phyloP scores from a whole-genome alignment of 306 rosid genomes.

The Rosa rugosa region DNA sequence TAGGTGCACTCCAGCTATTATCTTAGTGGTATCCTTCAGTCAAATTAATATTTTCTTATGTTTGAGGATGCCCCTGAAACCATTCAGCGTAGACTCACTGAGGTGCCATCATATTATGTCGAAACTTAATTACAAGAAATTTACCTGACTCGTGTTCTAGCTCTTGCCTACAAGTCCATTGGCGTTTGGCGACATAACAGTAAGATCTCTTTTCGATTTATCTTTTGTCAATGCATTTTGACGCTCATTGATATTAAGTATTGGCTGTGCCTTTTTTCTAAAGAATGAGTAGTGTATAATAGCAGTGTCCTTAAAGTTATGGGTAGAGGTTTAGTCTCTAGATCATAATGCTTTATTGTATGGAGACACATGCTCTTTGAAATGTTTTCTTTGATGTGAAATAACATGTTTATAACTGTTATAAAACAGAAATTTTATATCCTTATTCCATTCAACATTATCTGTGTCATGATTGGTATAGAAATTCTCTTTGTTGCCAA shows the following conservation, averaged over 20 bases:
- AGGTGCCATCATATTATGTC: constrained; percentile 72
- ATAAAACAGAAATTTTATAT: not conserved
- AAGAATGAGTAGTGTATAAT: not conserved
- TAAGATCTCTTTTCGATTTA: constrained; percentile 43
- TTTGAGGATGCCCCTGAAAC: constrained; percentile 98
- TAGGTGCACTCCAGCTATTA: not conserved
- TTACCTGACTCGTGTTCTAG: constrained; percentile 96
- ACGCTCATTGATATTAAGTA: not conserved
- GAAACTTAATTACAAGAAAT: constrained; percentile 71
- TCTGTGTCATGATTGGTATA: not conserved
- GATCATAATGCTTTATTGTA: not conserved
- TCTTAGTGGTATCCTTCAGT: not conserved
- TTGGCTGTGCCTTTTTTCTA: not conserved
- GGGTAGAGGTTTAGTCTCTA: not conserved
- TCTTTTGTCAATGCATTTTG: not conserved
- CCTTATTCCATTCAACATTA: not conserved
- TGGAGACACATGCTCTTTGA: not conserved
- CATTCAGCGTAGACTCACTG: constrained; percentile 82
- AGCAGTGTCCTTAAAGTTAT: not conserved
- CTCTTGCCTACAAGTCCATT: constrained; percentile 86
- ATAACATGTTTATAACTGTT: not conserved
- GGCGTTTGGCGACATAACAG: constrained; percentile 86
- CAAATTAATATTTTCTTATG: constrained; percentile 1
- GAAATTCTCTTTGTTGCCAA: not conserved
- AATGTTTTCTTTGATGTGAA: not conserved